Conservation (phyloP, 768 basidiomycete species). For the Cytidiella melzeri region DNA sequence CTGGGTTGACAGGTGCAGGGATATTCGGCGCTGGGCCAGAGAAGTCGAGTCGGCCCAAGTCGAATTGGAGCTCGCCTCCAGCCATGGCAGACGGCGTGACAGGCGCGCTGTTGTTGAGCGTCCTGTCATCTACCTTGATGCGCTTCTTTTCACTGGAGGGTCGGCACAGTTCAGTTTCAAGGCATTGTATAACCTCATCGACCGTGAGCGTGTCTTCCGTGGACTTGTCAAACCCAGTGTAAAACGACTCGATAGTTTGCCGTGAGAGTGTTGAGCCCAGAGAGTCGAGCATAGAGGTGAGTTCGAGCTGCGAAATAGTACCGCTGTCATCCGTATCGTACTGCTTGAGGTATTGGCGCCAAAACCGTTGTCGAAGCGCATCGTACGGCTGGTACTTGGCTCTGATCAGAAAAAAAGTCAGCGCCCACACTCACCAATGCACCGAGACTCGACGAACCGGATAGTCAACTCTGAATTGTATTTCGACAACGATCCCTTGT, state of each 20-base stretch:
- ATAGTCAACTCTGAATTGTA: conserved; percentile 65
- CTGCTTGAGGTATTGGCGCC: conserved; percentile 81
- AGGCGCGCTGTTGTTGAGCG: conserved; percentile 43
- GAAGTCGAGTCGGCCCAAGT: conserved; percentile 55
- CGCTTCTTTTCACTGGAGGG: conserved; percentile 67
- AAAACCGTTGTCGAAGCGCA: conserved; percentile 84
- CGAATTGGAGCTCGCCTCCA: conserved; percentile 31
- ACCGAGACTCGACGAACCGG: conserved; percentile 42
- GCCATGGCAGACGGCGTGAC: conserved; percentile 44
- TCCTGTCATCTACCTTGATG: conserved; percentile 43
- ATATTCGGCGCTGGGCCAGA: conserved; percentile 42
- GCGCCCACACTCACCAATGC: conserved; percentile 12
- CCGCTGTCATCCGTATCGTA: conserved; percentile 86
- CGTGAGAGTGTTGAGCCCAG: conserved; percentile 86
- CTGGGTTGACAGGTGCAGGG: conserved; percentile 6
- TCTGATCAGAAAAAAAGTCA: too few species aligned
- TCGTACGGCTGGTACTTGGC: conserved; percentile 96
- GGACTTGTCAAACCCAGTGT: conserved; percentile 59
- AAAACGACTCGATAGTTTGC: conserved; percentile 79
- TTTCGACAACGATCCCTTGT: conserved; percentile 64
- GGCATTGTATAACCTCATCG: conserved; percentile 74
- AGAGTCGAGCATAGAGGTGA: conserved; percentile 94
- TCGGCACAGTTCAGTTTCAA: conserved; percentile 79
- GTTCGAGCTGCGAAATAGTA: conserved; percentile 73
- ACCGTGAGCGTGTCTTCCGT: conserved; percentile 70